Base-by-base conservation (phyloP, 768 basidiomycete genomes). In the Pleurotus djamor region DNA sequence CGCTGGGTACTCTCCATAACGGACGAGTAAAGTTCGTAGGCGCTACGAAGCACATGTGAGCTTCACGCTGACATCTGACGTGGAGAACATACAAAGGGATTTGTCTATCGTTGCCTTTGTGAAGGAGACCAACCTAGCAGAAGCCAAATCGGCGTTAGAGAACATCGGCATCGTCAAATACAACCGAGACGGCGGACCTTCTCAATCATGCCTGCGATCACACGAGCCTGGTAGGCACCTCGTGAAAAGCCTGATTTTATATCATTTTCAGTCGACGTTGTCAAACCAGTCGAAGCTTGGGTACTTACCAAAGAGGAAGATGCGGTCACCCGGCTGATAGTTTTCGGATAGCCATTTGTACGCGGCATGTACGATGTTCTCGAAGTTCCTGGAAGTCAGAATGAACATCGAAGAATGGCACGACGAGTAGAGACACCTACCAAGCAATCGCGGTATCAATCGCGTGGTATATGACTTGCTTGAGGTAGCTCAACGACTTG, bases 161-260 rank as follows among this genome's bases (percentile, higher is more conserved):
- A 38, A 28, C 21, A 28, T 28, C 2, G 21, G 21, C 3, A 28
- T 28, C 21, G 2, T 28, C 21, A 28, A 3, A 4, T 9, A 61
- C 61, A 36, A n/a, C 5, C 14, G n/a, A 8, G 21, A 4, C 28
- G 37, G 14, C 60, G 2, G 32, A 75, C 80, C 51, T 58, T 68
- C n/a, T 74, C 58, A 21, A 79, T 77, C 79, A 80, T 80, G 13
- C 69, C 79, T 4, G 79, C 75, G 45, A 80, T 55, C 0, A 69
- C 74, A 34, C 79, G 72, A 4, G 72, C 76, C 63, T 80, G 80
- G 60, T 78, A 81, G 14, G 77, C 80, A 5, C 79, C 79, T n/a
- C 79, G 78, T 1, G 79, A 80, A 62, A 76, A 80, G 3, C 79
- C 79, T 80, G 6, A 4, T 35, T 28, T 1, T 28, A 28, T 28